These are phyloP conservation scores for Lactifluus pinguis DNA, from an alignment of 768 basidiomycete species.

Conservation along the genomic window DNA sequence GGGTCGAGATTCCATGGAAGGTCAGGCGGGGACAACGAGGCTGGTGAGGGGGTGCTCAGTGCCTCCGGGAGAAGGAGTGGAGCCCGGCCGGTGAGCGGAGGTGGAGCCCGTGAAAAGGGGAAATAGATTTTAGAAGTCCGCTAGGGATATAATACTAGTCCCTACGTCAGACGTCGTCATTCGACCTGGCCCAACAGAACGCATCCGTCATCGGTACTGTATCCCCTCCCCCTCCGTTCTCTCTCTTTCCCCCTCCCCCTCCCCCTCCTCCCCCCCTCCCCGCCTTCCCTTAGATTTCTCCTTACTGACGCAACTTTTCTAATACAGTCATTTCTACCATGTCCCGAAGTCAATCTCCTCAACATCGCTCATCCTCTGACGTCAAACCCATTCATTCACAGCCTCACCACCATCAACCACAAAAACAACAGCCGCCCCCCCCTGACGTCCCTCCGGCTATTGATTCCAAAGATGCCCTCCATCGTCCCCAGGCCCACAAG, in stretches of 20 bases:
- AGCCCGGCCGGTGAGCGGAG: slow-evolving; percentile 15
- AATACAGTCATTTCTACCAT: not conserved
- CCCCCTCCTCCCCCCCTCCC: not conserved
- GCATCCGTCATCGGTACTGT: slow-evolving; percentile 13
- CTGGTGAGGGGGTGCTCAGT: not conserved
- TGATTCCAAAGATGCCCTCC: slow-evolving; percentile 2
- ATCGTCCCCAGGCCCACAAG: slow-evolving; percentile 18
- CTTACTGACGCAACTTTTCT: slow-evolving; percentile 1
- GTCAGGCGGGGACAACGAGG: slow-evolving; percentile 19
- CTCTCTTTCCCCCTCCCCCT: not conserved
- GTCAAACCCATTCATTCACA: slow-evolving; percentile 13
- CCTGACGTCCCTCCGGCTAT: not conserved
- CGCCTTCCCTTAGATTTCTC: not conserved
- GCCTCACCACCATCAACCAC: slow-evolving; percentile 4
- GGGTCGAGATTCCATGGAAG: slow-evolving; percentile 16
- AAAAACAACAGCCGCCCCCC: not conserved
- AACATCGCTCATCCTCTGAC: slow-evolving; percentile 23
- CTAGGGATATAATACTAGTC: slow-evolving; percentile 34
- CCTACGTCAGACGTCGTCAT: slow-evolving; percentile 39
- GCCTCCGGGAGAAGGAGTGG: slow-evolving; percentile 14
- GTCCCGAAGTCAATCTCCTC: slow-evolving; percentile 27
- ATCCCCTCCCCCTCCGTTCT: not conserved
- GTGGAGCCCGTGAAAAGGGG: slow-evolving; percentile 13
- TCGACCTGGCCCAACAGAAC: slow-evolving; percentile 21
- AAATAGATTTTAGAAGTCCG: slow-evolving; percentile 30